phyloP scores from a whole-genome alignment of 2,329 filamentous ascomycete species.

The Apiospora kogelbergensis region DNA sequence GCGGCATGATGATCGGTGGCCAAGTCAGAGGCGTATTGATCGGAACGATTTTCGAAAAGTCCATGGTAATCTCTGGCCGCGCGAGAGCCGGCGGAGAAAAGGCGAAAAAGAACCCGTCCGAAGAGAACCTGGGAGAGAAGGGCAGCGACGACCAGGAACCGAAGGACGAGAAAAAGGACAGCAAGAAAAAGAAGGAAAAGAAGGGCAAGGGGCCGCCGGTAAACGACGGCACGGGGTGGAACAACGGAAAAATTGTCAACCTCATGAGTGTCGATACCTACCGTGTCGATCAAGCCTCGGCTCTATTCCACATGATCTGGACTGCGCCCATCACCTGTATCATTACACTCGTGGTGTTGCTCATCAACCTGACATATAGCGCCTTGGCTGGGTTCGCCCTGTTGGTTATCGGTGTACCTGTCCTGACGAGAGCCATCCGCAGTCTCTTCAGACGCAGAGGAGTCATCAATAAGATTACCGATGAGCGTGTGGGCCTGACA shows the following conservation, averaged over 20 bases:
- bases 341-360: slow-evolving; percentile 74
- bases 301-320: slow-evolving; percentile 91
- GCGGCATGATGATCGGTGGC: slow-evolving; percentile 88
- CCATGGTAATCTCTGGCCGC: slow-evolving; percentile 82
- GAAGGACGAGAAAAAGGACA: slow-evolving; percentile 41
- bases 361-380: slow-evolving; percentile 88
- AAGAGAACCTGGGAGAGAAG: slow-evolving; percentile 45
- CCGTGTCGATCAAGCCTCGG: slow-evolving; percentile 83
- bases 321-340: slow-evolving; percentile 77
- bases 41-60: slow-evolving; percentile 86
- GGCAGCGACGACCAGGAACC: slow-evolving; percentile 44
- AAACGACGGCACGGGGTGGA: slow-evolving; percentile 78
- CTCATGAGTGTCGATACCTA: slow-evolving; percentile 96
- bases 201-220: slow-evolving; percentile 40
- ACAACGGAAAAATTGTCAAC: slow-evolving; percentile 88
- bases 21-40: slow-evolving; percentile 81
- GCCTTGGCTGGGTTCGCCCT: slow-evolving; percentile 86
- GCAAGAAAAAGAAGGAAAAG: slow-evolving; percentile 31
- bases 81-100: slow-evolving; percentile 76
- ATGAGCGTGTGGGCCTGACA: slow-evolving; percentile 85
- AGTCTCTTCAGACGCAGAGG: slow-evolving; percentile 73
- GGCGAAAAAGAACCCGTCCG: slow-evolving; percentile 35
- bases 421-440: slow-evolving; percentile 75
- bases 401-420: slow-evolving; percentile 73
- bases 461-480: slow-evolving; percentile 88